Base-by-base conservation (phyloP, 495 filamentous ascomycete species). In the Lindgomyces ingoldianus region DNA sequence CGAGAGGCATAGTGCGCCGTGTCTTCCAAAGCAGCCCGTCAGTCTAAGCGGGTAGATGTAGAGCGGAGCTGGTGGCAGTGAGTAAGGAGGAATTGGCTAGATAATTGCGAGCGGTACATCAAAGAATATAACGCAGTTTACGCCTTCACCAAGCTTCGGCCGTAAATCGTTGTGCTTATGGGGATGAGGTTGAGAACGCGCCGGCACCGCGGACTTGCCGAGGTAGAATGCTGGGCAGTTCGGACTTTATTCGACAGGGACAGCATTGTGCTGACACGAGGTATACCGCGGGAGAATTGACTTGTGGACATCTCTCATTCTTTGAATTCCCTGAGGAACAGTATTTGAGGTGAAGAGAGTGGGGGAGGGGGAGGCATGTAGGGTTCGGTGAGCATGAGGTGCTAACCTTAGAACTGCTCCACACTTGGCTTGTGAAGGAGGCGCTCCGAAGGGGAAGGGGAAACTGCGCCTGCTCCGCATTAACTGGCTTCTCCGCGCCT, bases 1-100 rank as follows among this genome's bases (percentile, higher is more conserved):
- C 78, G 51, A 92, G 72, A 26, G 89, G 77, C 91, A 91, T 91
- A 10, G 29, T 79, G 42, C 47, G 44, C 33, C 9, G 47, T 22
- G 48, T 25, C 41, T 12, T 46, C 19, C 29, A 36, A 52, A 16
- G 45, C 24, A 18, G 48, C 4, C 22, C 8, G 18, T 52, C 25
- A 12, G 45, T 3, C 3, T 1, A 11, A 16, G 33, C 45, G 4
- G 44, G 2, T 25, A 41, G 12, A 51, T 24, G n/a, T 16, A 1
- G 11, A 6, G 25, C 25, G 29, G 25, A 50, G 22, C 14, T 4
- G 45, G 25, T 1, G 3, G 56, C 33, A 16, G 56, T n/a, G 12
- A 10, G 16, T 18, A 44, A 8, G n/a, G 3, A 4, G 19, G n/a
- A n/a, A n/a, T n/a, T n/a, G n/a, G n/a, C n/a, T n/a, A n/a, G 4